Evolutionary conservation across 148 eudicot species (phyloP).

Genomic region (Tetragonia tetragonoides): DNA sequence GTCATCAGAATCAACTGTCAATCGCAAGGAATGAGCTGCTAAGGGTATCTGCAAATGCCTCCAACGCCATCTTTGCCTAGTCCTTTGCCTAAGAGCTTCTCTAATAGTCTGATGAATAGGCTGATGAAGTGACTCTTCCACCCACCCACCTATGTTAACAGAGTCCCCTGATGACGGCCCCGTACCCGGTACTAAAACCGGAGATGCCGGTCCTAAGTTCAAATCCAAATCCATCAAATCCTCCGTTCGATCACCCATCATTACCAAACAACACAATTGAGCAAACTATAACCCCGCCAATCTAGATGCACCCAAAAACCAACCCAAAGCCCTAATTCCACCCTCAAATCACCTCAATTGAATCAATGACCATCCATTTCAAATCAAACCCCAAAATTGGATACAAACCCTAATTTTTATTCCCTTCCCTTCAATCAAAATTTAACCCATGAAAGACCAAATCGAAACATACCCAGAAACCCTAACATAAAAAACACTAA

Average conservation of each 20-base stretch:
- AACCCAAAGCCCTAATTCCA: conserved; percentile 18
- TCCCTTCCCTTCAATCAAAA: not conserved
- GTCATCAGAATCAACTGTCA: conserved; percentile 31
- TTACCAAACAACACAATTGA: conserved; percentile 8
- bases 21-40: conserved; percentile 38
- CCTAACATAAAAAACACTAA: not conserved
- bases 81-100: conserved; percentile 50
- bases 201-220: conserved; percentile 67
- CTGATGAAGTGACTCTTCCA: conserved; percentile 31
- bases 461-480: conserved; percentile 7
- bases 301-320: not conserved
- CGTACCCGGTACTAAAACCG: conserved; percentile 33
- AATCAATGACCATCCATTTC: not conserved
- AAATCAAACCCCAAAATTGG: conserved; percentile 8
- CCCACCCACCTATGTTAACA: conserved; percentile 52
- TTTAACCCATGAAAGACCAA: conserved; percentile 15
- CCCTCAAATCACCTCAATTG: not conserved
- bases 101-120: conserved; percentile 34
- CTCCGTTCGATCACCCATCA: conserved; percentile 67
- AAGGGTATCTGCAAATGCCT: conserved; percentile 42
- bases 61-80: conserved; percentile 60
- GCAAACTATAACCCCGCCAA: not conserved
- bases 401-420: conserved; percentile 16
- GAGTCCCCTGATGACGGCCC: conserved; percentile 33
- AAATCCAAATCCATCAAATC: conserved; percentile 79